phyloP scores from a whole-genome alignment of 2,329 filamentous ascomycete species.

The Samsoniella hepiali region DNA sequence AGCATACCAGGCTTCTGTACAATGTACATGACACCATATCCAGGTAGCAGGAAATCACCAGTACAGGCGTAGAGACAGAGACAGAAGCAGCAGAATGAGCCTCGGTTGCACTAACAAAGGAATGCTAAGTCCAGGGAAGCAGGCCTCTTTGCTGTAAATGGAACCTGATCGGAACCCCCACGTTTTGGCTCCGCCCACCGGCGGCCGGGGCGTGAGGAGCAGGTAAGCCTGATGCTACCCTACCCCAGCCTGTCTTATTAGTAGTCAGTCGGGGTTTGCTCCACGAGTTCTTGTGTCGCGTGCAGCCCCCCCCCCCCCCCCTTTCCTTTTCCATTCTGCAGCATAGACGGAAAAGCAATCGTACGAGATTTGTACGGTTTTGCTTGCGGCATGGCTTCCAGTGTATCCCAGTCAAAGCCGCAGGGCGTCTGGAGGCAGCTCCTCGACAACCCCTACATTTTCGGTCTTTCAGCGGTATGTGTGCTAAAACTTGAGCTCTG shows the following conservation, averaged over 20 bases:
- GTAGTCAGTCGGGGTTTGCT: not conserved
- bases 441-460: conserved; percentile 41
- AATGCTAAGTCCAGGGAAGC: too few species aligned
- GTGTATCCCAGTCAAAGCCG: not conserved
- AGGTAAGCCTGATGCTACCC: not conserved
- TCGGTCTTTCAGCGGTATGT: conserved; percentile 42
- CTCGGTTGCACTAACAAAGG: too few species aligned
- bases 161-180: conserved; percentile 1
- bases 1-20: not conserved
- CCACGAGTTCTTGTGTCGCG: not conserved
- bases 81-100: not conserved
- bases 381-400: not conserved
- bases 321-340: not conserved
- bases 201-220: not conserved
- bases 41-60: not conserved
- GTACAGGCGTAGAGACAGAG: not conserved
- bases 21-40: not conserved
- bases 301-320: not conserved
- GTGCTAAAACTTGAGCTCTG: not conserved
- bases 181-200: conserved; percentile 3
- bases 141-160: not conserved
- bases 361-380: too few species aligned
- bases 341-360: not conserved
- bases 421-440: conserved; percentile 27
- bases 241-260: not conserved